Base-by-base conservation (phyloP, 1,139 yeast genomes). In the Yamadazyma blattariae region DNA sequence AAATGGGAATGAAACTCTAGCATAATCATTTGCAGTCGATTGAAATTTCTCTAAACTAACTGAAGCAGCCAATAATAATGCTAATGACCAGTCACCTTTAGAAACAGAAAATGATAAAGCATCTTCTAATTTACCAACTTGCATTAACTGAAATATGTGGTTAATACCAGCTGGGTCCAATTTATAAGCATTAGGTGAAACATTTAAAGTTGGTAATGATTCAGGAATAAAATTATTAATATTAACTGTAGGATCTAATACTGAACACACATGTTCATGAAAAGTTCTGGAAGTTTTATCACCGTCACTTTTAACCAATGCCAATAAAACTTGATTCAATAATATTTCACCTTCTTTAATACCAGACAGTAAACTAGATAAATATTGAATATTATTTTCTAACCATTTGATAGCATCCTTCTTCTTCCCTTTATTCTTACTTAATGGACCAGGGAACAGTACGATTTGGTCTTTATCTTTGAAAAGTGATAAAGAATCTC, bases 41-140 rank as follows among this genome's bases (percentile, higher is more conserved):
- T 77, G 63, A 74, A 88, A 83, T 32, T 70, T 67, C 4, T 77
- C 80, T 12, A 75, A 73, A 1, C 94, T 83, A 23, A 78, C 61
- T 12, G 86, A 60, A 40, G 82, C 74, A 1, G 95, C 82, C 38
- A 90, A 64, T 27, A 88, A 59, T 37, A 90, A 57, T 0, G 96
- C 85, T 54, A 89, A 69, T 0, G 95, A 79, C 85, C 89, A 89
- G 44, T 87, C 86, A 11, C 79, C 76, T 39, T 76, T 74, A 2
- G 74, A 69, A 22, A 88, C 56, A 1, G 94, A 78, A 38, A 68
- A 64, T 20, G 74, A 68, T 36, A 89, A 60, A 0, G 96, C 97
- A 3, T 70, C 74, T 15, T 76, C 79, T 17, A 79, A 73, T 38
- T 80, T 71, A 1, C 97, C 97, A 2, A 62, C 54, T 51, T 79